These are phyloP conservation scores for Dioscorea cayenensis DNA, from an alignment of 116 monocot genomes.

Conservation along the genomic window DNA sequence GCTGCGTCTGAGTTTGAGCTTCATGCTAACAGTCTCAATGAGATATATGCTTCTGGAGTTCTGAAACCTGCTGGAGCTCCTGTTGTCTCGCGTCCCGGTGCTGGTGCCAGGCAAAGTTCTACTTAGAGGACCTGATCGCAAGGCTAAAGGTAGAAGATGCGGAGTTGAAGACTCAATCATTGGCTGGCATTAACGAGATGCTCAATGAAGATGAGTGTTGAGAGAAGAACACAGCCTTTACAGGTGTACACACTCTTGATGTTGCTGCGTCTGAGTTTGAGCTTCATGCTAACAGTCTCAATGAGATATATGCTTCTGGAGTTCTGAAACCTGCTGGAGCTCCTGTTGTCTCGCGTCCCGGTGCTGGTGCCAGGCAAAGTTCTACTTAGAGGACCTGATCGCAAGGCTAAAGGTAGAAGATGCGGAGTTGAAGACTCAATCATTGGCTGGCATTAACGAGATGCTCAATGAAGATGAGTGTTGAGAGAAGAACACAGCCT, in stretches of 20 bases:
- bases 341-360: slow-evolving; percentile 44
- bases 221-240: too few species aligned
- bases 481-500: too few species aligned
- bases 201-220: slow-evolving; percentile 58
- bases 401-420: slow-evolving; percentile 40
- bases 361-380: slow-evolving; percentile 19
- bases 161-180: slow-evolving; percentile 26
- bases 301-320: slow-evolving; percentile 33
- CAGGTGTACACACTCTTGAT: too few species aligned
- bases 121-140: slow-evolving; percentile 42
- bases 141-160: slow-evolving; percentile 38
- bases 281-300: slow-evolving; percentile 30
- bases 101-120: slow-evolving; percentile 35
- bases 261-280: slow-evolving; percentile 34
- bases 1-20: slow-evolving; percentile 34
- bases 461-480: slow-evolving; percentile 52
- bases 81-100: slow-evolving; percentile 36
- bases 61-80: slow-evolving; percentile 27
- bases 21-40: slow-evolving; percentile 32
- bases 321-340: slow-evolving; percentile 19
- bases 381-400: slow-evolving; percentile 52
- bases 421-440: slow-evolving; percentile 25
- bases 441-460: slow-evolving; percentile 35
- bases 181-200: slow-evolving; percentile 35
- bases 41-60: slow-evolving; percentile 28